phyloP scores from a whole-genome alignment of 2,329 filamentous ascomycete genomes.

The Beauveria bassiana region DNA sequence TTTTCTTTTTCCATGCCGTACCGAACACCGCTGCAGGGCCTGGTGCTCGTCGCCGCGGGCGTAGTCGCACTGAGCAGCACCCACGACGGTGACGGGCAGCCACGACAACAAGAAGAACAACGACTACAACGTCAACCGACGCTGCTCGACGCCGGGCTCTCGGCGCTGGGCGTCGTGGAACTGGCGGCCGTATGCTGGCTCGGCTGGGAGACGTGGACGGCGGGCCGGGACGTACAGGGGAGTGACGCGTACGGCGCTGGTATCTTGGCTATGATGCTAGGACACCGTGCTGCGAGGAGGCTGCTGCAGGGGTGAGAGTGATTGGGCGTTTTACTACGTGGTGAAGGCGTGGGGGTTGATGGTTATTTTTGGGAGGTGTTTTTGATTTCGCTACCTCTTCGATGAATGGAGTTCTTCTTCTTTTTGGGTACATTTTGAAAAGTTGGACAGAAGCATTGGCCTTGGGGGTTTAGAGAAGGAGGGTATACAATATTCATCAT shows the following conservation, averaged over 20 bases:
- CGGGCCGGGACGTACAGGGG: constrained; percentile 14
- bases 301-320: neutral
- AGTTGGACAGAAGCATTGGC: no score
- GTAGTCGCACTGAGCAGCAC: constrained; percentile 23
- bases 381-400: no score
- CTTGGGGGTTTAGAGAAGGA: no score
- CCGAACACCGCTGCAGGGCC: constrained; percentile 20
- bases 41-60: constrained; percentile 21
- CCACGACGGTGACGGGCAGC: constrained; percentile 16
- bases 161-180: constrained; percentile 24
- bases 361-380: neutral
- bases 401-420: no score
- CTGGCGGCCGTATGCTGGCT: constrained; percentile 27
- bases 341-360: no score
- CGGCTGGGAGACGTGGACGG: constrained; percentile 23
- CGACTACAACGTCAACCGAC: constrained; percentile 9
- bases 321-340: neutral
- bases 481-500: no score
- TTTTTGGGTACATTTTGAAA: no score
- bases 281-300: constrained; percentile 23
- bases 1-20: constrained; percentile 17
- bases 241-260: constrained; percentile 20
- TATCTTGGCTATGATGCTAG: constrained; percentile 25
- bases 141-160: constrained; percentile 17
- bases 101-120: no score